phyloP scores from a whole-genome alignment of 331 rosid species.

The Stylosanthes scabra region DNA sequence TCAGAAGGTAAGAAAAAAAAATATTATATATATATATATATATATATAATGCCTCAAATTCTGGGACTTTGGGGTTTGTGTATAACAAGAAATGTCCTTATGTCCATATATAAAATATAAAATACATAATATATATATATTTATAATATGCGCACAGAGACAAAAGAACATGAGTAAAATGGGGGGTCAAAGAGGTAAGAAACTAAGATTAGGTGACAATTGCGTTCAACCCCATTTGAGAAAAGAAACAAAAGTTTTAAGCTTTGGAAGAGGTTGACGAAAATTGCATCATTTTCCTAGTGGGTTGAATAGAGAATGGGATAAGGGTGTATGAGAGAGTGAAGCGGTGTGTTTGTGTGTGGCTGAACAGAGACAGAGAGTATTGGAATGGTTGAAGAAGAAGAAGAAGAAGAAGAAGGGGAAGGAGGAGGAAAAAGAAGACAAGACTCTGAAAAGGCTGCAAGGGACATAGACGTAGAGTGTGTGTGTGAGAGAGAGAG shows the following conservation, averaged over 20 bases:
- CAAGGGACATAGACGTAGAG: conserved; percentile 57
- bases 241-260: conserved; percentile 17
- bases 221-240: conserved; percentile 54
- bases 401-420: conserved; percentile 39
- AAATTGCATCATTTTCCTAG: conserved; percentile 32
- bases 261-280: conserved; percentile 35
- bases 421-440: conserved; percentile 41
- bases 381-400: conserved; percentile 33
- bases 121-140: not conserved
- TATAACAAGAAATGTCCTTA: conserved; percentile 7
- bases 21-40: not conserved
- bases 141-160: conserved; percentile 1
- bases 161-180: not conserved
- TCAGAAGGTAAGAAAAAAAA: conserved; percentile 31
- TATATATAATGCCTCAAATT: conserved; percentile 40
- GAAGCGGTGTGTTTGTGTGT: conserved; percentile 40
- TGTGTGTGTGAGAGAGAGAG: not conserved
- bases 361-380: conserved; percentile 41
- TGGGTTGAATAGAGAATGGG: conserved; percentile 32
- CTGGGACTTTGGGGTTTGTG: conserved; percentile 38
- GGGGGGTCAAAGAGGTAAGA: conserved; percentile 48
- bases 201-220: conserved; percentile 63
- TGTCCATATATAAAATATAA: not conserved
- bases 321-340: conserved; percentile 20
- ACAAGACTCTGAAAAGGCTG: conserved; percentile 43